These are phyloP conservation scores for Euphorbia corollata DNA, from an alignment of 441 rosid genomes.

Conservation along the genomic window DNA sequence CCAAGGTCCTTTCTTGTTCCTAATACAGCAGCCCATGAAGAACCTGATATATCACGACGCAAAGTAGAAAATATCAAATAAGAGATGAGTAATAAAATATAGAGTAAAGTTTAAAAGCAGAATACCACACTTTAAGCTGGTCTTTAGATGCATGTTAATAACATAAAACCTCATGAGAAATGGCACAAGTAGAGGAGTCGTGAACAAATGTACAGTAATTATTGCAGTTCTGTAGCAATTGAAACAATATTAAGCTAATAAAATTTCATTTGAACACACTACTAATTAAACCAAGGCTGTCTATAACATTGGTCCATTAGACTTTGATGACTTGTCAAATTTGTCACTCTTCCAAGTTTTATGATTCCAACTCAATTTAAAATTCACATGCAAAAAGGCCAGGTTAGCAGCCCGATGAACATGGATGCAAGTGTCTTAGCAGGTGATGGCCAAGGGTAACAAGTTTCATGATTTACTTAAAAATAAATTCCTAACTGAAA, in stretches of 20 bases:
- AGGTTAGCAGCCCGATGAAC: slow-evolving; percentile 1
- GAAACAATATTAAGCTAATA: background rate
- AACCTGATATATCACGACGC: slow-evolving; percentile 42
- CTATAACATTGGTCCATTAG: background rate
- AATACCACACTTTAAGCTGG: background rate
- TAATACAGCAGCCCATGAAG: slow-evolving; percentile 97
- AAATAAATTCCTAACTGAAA: background rate
- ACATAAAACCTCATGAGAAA: background rate
- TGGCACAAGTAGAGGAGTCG: background rate
- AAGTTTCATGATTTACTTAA: background rate
- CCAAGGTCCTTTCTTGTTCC: slow-evolving; percentile 57
- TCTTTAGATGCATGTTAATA: background rate
- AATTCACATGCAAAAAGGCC: background rate
- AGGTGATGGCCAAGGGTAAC: background rate
- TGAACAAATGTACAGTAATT: background rate
- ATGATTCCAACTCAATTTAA: background rate
- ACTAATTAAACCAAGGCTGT: background rate
- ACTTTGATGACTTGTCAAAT: background rate
- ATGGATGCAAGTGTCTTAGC: background rate
- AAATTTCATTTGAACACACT: background rate
- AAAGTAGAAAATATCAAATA: slow-evolving; percentile 14
- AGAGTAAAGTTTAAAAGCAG: background rate
- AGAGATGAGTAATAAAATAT: background rate
- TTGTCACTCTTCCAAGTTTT: background rate
- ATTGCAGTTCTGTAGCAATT: background rate